Evolutionary conservation across 441 rosid genomes (phyloP), one percentile per base, ranked within the genome.

Genomic region (Arabidopsis hybrid): DNA sequence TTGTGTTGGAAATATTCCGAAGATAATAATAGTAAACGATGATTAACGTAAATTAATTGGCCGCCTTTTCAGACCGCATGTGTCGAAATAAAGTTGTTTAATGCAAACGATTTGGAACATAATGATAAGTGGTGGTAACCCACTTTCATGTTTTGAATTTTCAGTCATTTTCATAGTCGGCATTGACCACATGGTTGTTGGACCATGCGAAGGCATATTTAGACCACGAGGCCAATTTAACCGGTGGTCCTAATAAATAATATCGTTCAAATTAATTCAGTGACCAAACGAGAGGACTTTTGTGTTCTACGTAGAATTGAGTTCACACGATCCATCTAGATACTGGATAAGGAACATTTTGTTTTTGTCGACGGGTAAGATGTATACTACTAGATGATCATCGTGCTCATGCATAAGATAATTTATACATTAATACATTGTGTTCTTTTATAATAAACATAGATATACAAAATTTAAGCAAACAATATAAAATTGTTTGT

Each of bases 31-130:
- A 65, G 43, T 47, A 74, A 74, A 59, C 73, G 26, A 21, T 21
- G 59, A 43, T 2, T 14, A n/a, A 42, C 39, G 32, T 21, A 21
- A 21, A 21, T 21, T 38, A 45, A 63, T 29, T 35, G 36, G 79
- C 79, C 79, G 79, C 79, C 74, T 34, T 60, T 68, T 61, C 69
- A 34, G 46, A 35, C 11, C 50, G 39, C 78, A 74, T 43, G 64
- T 67, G 63, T 42, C 40, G 38, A 51, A 55, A 49, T 47, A 40
- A 57, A 34, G 11, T 39, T 66, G 32, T 50, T 67, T 36, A 16
- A 18, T 39, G 8, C 11, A 17, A 59, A 60, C 39, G 65, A 39
- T 21, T 39, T 60, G 5, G 47, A 38, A 34, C 12, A 51, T 13
- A 6, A 53, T 52, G 21, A 52, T 67, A 38, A 35, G 18, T 49